Evolutionary conservation across 768 basidiomycete genomes (phyloP).

Genomic region (Hygrophorus pudorinus): DNA sequence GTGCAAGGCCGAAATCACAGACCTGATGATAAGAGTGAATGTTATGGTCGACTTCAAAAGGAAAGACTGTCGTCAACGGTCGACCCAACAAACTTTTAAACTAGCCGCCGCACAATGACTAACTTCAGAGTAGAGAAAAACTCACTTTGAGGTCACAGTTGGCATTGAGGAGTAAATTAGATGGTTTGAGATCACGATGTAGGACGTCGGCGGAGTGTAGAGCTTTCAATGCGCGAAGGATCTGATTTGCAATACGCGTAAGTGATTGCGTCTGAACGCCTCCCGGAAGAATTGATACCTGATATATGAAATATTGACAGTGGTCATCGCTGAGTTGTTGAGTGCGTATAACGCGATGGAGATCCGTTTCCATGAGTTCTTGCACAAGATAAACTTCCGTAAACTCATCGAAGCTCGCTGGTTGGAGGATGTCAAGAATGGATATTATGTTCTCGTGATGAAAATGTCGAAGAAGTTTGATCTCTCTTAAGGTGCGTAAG

Average conservation of each 20-base stretch:
- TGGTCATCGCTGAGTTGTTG: slow-evolving; percentile 94
- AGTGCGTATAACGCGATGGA: slow-evolving; percentile 93
- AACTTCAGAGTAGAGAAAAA: slow-evolving; percentile 1
- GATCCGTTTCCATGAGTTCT: slow-evolving; percentile 87
- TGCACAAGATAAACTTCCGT: slow-evolving; percentile 67
- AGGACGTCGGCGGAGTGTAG: slow-evolving; percentile 93
- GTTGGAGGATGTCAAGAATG: slow-evolving; percentile 88
- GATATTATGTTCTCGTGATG: slow-evolving; percentile 87
- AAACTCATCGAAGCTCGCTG: slow-evolving; percentile 65
- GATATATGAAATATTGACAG: slow-evolving; percentile 96
- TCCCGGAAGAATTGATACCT: slow-evolving; percentile 30
- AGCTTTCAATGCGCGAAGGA: slow-evolving; percentile 87
- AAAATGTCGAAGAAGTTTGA: slow-evolving; percentile 87
- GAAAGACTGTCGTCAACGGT: not conserved
- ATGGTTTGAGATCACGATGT: slow-evolving; percentile 93
- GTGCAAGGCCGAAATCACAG: slow-evolving; percentile 83
- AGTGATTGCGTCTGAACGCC: slow-evolving; percentile 2
- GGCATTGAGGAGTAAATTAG: slow-evolving; percentile 89
- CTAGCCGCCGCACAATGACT: not conserved
- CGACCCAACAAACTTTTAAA: not conserved
- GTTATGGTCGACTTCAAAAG: not conserved
- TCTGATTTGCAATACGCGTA: slow-evolving; percentile 29
- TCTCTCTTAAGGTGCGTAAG: slow-evolving; percentile 75
- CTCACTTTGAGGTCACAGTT: slow-evolving; percentile 91
- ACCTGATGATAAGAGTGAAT: slow-evolving; percentile 30